Evolutionary conservation across 176 grass and related monocot species (phyloP), one percentile per base, ranked within the genome.

Genomic region (Thalia dealbata): DNA sequence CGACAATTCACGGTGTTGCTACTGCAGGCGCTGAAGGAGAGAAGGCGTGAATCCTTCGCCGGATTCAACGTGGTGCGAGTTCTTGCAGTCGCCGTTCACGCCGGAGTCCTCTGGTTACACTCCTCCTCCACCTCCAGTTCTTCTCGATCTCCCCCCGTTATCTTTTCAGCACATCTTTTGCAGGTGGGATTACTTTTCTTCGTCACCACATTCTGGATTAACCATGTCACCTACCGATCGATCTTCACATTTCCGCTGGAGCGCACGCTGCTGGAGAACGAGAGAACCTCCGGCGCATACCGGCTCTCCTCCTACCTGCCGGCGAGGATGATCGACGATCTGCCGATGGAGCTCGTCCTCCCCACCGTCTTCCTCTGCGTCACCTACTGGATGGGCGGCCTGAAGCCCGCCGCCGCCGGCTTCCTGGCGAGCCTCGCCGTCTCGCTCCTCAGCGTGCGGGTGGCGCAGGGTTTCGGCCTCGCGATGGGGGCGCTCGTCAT

Each of bases 301-400:
- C 58, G 74, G 15, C 61, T 86, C 1, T 86, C 84, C 15, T 73
- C 84, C 27, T 86, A 86, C 42, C 81, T 81, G 22, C 4, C 78
- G 50, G 69, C 84, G 61, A 27, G 79, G 12, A 68, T 42, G 0
- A n/a, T 69, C 18, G 84, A 26, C 0, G 84, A 86, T 28, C 84
- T 86, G 29, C 84, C 84, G 7, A 86, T 82, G 75, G 84, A 81
- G 42, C 84, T 86, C 32, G 50, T 73, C 50, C 69, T 86, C 48
- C 84, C 84, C 14, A 55, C 6, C 21, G 55, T 72, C 19, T 86
- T 75, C 25, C 38, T 73, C 6, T 67, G 69, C 26, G 81, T 86
- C 42, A 69, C 50, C 7, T 86, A 86, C 50, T 86, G 84, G 84
- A 78, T 86, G 84, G 69, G 74, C 2, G 67, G 79, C 29, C 70